phyloP scores from a whole-genome alignment of 192 early-diverging fungal species.

The Rhizophagus prolifer region DNA sequence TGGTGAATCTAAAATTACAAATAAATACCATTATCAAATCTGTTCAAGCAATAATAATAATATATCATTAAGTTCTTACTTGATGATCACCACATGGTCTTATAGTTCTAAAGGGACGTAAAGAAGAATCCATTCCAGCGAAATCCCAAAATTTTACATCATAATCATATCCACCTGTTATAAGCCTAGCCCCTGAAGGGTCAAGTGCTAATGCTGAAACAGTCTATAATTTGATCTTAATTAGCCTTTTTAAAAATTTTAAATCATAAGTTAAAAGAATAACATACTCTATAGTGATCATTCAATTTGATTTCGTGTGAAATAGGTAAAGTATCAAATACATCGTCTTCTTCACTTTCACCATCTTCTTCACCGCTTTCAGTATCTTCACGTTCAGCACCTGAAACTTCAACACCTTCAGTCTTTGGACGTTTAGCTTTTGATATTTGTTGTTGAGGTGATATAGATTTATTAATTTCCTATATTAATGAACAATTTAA shows the following conservation, averaged over 20 bases:
- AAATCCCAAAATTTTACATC: constrained; percentile 93
- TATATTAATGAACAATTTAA: background rate
- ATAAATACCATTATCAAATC: background rate
- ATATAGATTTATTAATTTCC: background rate
- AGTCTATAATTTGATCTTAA: constrained; percentile 41
- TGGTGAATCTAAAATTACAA: constrained; percentile 62
- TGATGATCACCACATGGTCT: constrained; percentile 79
- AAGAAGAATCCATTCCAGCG: constrained; percentile 76
- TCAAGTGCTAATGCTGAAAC: constrained; percentile 83
- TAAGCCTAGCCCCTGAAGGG: constrained; percentile 73
- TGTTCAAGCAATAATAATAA: background rate
- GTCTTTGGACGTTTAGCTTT: constrained; percentile 2
- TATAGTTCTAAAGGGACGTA: constrained; percentile 75
- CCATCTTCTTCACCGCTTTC: constrained; percentile 45
- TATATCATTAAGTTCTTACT: background rate
- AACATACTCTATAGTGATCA: constrained; percentile 62
- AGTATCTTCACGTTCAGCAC: constrained; percentile 26
- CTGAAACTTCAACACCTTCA: background rate
- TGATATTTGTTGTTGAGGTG: background rate
- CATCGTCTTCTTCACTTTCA: constrained; percentile 31
- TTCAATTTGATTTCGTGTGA: constrained; percentile 65
- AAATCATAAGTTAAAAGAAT: background rate
- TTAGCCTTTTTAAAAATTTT: background rate
- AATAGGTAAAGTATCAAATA: constrained; percentile 55
- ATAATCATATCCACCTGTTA: constrained; percentile 80